A percentile compares a stretch with the other conserved stretches of the same genome.
Conservation (phyloP, 148 eudicot species). For the Chenopodium formosanum region DNA sequence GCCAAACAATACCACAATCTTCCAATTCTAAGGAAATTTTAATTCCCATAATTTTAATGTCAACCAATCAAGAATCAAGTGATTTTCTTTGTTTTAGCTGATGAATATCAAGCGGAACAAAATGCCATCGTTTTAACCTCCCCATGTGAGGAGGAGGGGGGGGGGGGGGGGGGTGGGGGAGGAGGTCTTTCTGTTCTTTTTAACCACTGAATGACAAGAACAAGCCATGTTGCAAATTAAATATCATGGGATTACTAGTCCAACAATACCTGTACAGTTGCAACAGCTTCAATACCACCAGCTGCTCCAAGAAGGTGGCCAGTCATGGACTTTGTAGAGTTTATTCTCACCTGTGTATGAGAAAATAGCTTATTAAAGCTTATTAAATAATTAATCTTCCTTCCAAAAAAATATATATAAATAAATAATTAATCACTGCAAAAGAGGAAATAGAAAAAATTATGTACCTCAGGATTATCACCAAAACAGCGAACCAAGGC, state of each 20-base stretch:
- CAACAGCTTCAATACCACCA: slow-evolving; percentile 96
- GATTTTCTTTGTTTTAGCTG: background rate
- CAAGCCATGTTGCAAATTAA: background rate
- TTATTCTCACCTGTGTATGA: slow-evolving; percentile 59
- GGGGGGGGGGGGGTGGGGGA: too few relatives aligned
- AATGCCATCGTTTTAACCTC: background rate
- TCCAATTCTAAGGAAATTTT: too few relatives aligned
- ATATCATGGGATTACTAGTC: background rate
- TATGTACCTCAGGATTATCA: slow-evolving; percentile 70
- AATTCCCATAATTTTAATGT: too few relatives aligned
- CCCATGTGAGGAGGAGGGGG: too few relatives aligned
- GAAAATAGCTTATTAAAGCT: background rate
- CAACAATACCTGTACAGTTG: slow-evolving; percentile 73
- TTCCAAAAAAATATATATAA: too few relatives aligned
- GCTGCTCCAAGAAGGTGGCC: slow-evolving; percentile 98
- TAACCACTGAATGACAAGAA: background rate
- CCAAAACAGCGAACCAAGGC: slow-evolving; percentile 82
- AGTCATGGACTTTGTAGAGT: slow-evolving; percentile 92
- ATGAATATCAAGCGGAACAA: background rate
- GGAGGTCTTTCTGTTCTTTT: background rate
- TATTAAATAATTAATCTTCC: too few relatives aligned
- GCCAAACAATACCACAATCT: too few relatives aligned
- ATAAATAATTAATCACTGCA: background rate
- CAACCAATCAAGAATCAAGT: too few relatives aligned
- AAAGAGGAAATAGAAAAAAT: slow-evolving; percentile 9